phyloP scores from a whole-genome alignment of 140 eudicot genomes.

The Stevia rebaudiana region DNA sequence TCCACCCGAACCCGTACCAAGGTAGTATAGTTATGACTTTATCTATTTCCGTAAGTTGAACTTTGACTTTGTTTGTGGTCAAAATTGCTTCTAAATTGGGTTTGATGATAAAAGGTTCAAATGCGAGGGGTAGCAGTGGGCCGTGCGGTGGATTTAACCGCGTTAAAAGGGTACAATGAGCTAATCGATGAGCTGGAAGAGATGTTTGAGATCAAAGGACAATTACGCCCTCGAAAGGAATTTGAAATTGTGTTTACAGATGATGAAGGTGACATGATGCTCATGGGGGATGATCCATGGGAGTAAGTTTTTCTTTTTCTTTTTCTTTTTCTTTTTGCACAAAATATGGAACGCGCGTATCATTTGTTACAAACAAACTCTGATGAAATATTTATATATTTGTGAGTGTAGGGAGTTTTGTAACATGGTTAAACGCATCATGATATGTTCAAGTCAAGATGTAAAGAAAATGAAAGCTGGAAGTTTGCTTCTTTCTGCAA shows the following conservation, averaged over 20 bases:
- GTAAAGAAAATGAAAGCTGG: conserved; percentile 80
- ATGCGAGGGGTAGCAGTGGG: conserved; percentile 97
- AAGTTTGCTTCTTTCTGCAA: conserved; percentile 40
- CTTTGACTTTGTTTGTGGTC: conserved; percentile 7
- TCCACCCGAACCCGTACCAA: conserved; percentile 83
- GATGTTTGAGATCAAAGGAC: conserved; percentile 84
- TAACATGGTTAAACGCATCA: conserved; percentile 70
- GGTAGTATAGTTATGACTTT: too few species aligned
- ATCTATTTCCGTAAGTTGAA: not conserved
- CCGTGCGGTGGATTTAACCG: conserved; percentile 84
- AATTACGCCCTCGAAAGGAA: conserved; percentile 55
- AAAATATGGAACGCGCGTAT: not conserved
- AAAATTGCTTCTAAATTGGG: conserved; percentile 8
- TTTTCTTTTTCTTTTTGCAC: too few species aligned
- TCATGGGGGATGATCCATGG: conserved; percentile 97
- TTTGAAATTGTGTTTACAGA: conserved; percentile 90
- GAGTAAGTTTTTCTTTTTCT: conserved; percentile 52
- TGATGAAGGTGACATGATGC: conserved; percentile 97
- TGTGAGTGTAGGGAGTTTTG: conserved; percentile 72
- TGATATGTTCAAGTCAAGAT: conserved; percentile 82
- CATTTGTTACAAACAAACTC: not conserved
- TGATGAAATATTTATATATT: not conserved
- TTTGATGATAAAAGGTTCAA: conserved; percentile 54
- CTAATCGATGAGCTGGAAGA: conserved; percentile 70
- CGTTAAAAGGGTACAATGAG: conserved; percentile 61